phyloP scores from a whole-genome alignment of 208 protist species.

The Wallacemonas collosoma region DNA sequence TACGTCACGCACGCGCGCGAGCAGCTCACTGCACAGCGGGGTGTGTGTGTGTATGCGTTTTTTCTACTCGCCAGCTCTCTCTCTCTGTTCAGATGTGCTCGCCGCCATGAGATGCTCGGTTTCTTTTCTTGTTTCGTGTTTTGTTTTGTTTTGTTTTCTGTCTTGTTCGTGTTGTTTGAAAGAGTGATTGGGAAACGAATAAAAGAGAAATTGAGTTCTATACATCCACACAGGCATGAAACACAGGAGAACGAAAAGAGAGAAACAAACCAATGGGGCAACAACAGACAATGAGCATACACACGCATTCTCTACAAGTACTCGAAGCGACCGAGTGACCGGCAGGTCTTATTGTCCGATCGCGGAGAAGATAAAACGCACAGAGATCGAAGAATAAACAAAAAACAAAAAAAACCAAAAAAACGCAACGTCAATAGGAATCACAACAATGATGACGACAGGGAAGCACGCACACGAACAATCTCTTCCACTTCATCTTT shows the following conservation, averaged over 20 bases:
- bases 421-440: not conserved
- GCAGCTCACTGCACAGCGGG: too few species aligned
- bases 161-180: slow-evolving; percentile 8
- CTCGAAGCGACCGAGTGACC: too few species aligned
- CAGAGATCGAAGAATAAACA: slow-evolving; percentile 9
- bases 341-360: too few species aligned
- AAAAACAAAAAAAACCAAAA: slow-evolving; percentile 21
- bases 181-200: not conserved
- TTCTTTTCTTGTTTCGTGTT: not conserved
- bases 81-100: too few species aligned
- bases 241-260: not conserved
- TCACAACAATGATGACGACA: not conserved
- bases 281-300: too few species aligned
- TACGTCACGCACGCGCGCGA: too few species aligned
- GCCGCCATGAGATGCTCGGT: too few species aligned
- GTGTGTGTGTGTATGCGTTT: too few species aligned
- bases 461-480: too few species aligned
- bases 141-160: slow-evolving; percentile 16
- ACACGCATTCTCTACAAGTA: too few species aligned
- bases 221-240: not conserved
- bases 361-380: slow-evolving; percentile 2
- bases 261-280: not conserved
- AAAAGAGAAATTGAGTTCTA: slow-evolving; percentile 15
- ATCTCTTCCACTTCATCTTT: too few species aligned
- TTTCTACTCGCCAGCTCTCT: too few species aligned